Conservation (phyloP, 345 rosid genomes). For the Rubroshorea leprosula region DNA sequence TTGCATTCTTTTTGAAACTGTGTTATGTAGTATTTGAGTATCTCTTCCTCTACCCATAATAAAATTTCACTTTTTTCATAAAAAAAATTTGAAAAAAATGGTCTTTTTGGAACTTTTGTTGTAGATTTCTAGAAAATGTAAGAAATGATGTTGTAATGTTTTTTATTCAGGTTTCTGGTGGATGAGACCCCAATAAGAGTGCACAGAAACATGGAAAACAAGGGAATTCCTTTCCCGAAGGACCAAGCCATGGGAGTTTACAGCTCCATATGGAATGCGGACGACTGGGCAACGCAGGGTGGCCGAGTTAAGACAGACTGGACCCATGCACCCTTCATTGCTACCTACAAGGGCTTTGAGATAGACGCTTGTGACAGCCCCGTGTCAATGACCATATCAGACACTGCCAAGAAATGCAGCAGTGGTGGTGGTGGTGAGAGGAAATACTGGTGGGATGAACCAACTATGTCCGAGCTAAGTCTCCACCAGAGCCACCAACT, state of each 20-base stretch:
- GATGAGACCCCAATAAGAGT: slow-evolving; percentile 80
- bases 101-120: too few species aligned
- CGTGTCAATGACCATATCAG: slow-evolving; percentile 29
- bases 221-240: slow-evolving; percentile 83
- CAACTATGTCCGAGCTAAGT: slow-evolving; percentile 59
- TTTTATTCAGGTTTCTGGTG: slow-evolving; percentile 59
- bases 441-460: slow-evolving; percentile 93
- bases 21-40: too few species aligned
- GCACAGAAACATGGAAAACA: slow-evolving; percentile 80
- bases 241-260: slow-evolving; percentile 96
- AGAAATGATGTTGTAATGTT: too few species aligned
- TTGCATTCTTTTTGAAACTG: slow-evolving; percentile 1
- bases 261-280: slow-evolving; percentile 99
- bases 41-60: too few species aligned
- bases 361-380: slow-evolving; percentile 82
- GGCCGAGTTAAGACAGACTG: slow-evolving; percentile 93
- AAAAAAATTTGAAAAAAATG: too few species aligned
- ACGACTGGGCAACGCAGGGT: slow-evolving; percentile 99
- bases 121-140: too few species aligned
- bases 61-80: too few species aligned
- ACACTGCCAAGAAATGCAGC: slow-evolving; percentile 52
- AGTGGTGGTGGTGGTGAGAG: slow-evolving; percentile 43
- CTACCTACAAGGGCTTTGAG: slow-evolving; percentile 74
- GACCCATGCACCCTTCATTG: slow-evolving; percentile 89
- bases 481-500: slow-evolving; percentile 94